A percentile compares a stretch with the other conserved stretches of the same genome.
These are phyloP conservation scores for Spergularia bocconei DNA, from an alignment of 148 eudicot species.

Conservation along the genomic window DNA sequence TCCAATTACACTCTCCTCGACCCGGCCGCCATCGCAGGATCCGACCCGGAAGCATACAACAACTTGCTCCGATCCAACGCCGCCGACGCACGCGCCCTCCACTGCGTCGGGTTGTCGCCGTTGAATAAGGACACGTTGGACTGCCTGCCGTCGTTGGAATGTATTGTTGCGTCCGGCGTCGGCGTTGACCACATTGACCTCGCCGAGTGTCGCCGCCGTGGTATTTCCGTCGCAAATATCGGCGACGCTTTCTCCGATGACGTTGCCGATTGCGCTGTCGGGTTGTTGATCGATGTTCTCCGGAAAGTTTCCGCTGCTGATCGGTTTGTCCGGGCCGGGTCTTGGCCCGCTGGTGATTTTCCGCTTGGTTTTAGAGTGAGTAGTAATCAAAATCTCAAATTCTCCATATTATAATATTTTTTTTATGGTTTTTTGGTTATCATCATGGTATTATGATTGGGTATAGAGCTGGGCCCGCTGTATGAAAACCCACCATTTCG, in stretches of 20 bases:
- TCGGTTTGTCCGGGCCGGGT: conserved; percentile 53
- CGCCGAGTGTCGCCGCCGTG: conserved; percentile 60
- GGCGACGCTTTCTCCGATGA: conserved; percentile 71
- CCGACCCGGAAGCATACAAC: neutral
- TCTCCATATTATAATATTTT: no score
- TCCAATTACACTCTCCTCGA: conserved; percentile 43
- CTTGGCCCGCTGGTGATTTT: conserved; percentile 44
- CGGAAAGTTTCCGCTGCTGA: conserved; percentile 45
- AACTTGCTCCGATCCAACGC: conserved; percentile 27
- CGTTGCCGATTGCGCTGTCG: conserved; percentile 66
- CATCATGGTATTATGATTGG: no score
- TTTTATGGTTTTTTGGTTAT: no score
- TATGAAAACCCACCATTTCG: no score
- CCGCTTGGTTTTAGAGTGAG: conserved; percentile 53
- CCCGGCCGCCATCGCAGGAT: conserved; percentile 28
- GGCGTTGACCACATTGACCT: conserved; percentile 67
- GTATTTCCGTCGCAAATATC: conserved; percentile 48
- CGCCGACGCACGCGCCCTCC: conserved; percentile 37
- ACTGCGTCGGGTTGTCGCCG: conserved; percentile 47
- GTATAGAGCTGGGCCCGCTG: no score
- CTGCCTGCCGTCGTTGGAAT: conserved; percentile 52
- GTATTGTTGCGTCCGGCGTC: conserved; percentile 36
- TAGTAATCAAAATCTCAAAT: neutral
- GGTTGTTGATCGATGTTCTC: conserved; percentile 59
- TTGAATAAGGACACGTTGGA: conserved; percentile 36